A percentile compares a stretch with the other conserved stretches of the same genome.
phyloP scores from a whole-genome alignment of 2,329 filamentous ascomycete genomes.

The Triangularia setosa region DNA sequence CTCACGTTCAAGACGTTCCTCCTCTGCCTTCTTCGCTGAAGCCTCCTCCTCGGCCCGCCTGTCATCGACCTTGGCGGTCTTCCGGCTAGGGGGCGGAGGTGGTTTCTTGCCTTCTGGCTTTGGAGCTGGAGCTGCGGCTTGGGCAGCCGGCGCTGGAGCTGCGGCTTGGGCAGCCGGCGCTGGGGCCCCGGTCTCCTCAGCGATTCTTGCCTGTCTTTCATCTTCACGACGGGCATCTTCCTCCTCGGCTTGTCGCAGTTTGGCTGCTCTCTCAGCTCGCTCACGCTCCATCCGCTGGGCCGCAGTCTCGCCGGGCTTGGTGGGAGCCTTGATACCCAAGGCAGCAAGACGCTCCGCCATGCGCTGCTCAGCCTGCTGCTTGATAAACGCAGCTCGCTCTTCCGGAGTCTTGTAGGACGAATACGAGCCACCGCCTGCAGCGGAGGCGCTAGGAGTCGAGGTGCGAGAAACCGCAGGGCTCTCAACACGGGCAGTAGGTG shows the following conservation, averaged over 20 bases:
- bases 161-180: constrained; percentile 45
- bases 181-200: constrained; percentile 67
- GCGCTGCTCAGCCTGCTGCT: constrained; percentile 91
- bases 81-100: constrained; percentile 74
- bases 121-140: constrained; percentile 33
- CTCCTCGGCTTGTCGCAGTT: constrained; percentile 84
- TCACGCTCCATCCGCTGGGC: constrained; percentile 86
- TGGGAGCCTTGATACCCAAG: constrained; percentile 80
- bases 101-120: constrained; percentile 58
- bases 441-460: constrained; percentile 51
- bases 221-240: constrained; percentile 86
- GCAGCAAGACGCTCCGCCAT: constrained; percentile 96
- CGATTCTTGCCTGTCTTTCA: constrained; percentile 78
- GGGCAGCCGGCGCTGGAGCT: constrained; percentile 45
- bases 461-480: constrained; percentile 42
- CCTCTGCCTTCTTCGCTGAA: constrained; percentile 58
- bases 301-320: constrained; percentile 74
- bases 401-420: constrained; percentile 85
- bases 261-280: constrained; percentile 79
- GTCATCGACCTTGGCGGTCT: constrained; percentile 55
- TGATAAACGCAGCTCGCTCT: constrained; percentile 92
- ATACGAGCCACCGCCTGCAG: constrained; percentile 60
- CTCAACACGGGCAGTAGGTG: constrained; percentile 46
- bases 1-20: constrained; percentile 63
- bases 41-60: constrained; percentile 56